Conservation (phyloP, 2,329 filamentous ascomycete genomes). For the Leptodontidium sp. region DNA sequence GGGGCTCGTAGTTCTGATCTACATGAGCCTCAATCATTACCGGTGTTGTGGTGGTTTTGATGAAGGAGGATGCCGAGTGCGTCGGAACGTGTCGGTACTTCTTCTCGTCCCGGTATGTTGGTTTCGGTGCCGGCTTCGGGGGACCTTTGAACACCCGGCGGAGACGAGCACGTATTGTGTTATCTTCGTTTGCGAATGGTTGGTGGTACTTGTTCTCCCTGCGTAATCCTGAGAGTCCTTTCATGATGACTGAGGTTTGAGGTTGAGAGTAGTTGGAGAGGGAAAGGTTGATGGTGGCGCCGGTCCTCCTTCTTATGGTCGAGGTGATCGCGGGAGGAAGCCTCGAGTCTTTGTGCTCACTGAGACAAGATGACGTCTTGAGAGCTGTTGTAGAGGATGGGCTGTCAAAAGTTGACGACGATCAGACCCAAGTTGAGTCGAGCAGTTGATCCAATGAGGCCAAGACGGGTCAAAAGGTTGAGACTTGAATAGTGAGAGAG, state of each 20-base stretch:
- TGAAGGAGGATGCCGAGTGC: conserved; percentile 35
- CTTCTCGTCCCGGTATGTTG: conserved; percentile 30
- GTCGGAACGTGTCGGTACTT: conserved; percentile 36
- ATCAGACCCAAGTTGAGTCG: conserved; percentile 9
- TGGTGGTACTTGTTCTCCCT: conserved; percentile 12
- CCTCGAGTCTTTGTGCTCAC: not conserved
- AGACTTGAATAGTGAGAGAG: conserved; percentile 1
- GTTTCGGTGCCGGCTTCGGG: conserved; percentile 18
- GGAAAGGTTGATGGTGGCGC: not conserved
- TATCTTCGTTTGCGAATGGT: conserved; percentile 6
- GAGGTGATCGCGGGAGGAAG: not conserved
- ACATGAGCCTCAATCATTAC: conserved; percentile 28
- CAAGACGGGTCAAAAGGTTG: conserved; percentile 9
- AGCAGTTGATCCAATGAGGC: conserved; percentile 4
- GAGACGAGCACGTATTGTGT: conserved; percentile 27
- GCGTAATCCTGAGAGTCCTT: conserved; percentile 3
- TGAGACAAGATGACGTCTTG: conserved; percentile 14
- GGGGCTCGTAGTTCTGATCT: conserved; percentile 12
- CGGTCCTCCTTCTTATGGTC: not conserved
- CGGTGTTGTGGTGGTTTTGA: conserved; percentile 35
- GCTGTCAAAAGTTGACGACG: not conserved
- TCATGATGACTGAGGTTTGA: conserved; percentile 11
- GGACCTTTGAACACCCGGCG: conserved; percentile 23
- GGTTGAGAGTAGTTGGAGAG: not conserved
- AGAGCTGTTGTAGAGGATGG: not conserved